Percentiles rank a stretch among this genome's conserved stretches.
Conservation (phyloP, 352 stramenopile species). For the Stephanocyclus meneghinianus region DNA sequence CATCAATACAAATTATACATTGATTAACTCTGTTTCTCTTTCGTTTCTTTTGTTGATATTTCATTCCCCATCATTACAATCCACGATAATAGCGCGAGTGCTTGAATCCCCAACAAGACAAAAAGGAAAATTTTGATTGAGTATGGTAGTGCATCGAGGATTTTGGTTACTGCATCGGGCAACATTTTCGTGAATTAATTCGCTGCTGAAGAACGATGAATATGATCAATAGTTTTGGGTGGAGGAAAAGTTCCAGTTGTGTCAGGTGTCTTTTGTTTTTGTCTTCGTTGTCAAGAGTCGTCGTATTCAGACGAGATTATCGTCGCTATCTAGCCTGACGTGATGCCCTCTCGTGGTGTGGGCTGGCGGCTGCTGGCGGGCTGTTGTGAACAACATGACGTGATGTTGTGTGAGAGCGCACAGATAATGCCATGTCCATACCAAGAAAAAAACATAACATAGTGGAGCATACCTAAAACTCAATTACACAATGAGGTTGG, state of each 20-base stretch:
- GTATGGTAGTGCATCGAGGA: slow-evolving; percentile 25
- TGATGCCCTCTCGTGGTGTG: too few relatives aligned
- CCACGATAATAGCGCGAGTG: slow-evolving; percentile 33
- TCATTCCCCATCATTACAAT: slow-evolving; percentile 43
- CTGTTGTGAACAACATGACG: too few relatives aligned
- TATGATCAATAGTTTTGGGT: not conserved
- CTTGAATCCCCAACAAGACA: slow-evolving; percentile 43
- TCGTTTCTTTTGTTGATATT: slow-evolving; percentile 9
- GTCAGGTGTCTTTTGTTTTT: too few relatives aligned
- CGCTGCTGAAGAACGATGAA: not conserved
- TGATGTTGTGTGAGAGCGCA: too few relatives aligned
- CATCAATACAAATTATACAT: not conserved
- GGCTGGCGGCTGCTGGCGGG: too few relatives aligned
- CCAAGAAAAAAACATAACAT: too few relatives aligned
- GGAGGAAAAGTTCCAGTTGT: not conserved
- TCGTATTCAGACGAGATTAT: not conserved
- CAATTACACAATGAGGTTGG: too few relatives aligned
- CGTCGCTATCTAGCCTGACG: too few relatives aligned
- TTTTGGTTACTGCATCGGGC: slow-evolving; percentile 29
- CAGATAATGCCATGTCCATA: too few relatives aligned
- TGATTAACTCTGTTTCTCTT: slow-evolving; percentile 20
- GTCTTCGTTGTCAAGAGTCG: not conserved
- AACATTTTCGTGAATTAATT: slow-evolving; percentile 12
- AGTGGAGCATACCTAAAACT: too few relatives aligned
- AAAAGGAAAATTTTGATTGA: slow-evolving; percentile 45